Base-by-base conservation (phyloP, 148 eudicot species). In the Amaranthus palmeri region DNA sequence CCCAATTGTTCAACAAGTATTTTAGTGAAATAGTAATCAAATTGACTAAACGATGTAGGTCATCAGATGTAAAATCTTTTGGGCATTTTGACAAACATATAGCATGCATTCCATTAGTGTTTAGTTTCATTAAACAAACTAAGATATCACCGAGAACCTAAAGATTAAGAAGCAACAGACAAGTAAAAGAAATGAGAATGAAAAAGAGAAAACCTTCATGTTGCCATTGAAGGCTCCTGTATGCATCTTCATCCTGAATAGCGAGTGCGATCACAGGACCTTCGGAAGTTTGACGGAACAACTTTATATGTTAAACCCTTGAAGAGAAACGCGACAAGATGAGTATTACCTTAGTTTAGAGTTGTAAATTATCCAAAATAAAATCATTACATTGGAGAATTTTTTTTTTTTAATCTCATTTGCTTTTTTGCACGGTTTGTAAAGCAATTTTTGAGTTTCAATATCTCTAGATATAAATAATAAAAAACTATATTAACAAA, bases 221-320 rank as follows among this genome's bases (percentile, higher is more conserved):
- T 85, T 89, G 63, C 87, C 91, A 57, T 69, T 83, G 67, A 87
- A 83, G 25, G 89, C 74, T 61, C 70, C 69, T 4, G 79, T 74
- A 56, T 83, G 55, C 90, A 87, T 87, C 42, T 73, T 58, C 61
- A 73, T 65, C 17, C 63, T 67, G 75, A 36, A 43, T 45, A 10
- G 48, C 18, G 50, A 10, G 15, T 14, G 4, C 50, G 54, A 65
- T 40, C 10, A 7, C 36, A 4, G 5, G 11, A 56, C n/a, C 41
- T 18, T 4, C 9, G 12, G 67, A 64, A 15, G 67, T 6, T 64
- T 49, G 17, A 58, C 41, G 50, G 49, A 50, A 44, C 40, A 25
- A 25, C 36, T 25, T 25, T 25, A 0, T 25, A 1, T 64, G 67
- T 48, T 47, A 65, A 65, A 65, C 68, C 68, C 68, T 65, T 47